phyloP scores from a whole-genome alignment of 176 grass and related monocot genomes.

The Oryza punctata region DNA sequence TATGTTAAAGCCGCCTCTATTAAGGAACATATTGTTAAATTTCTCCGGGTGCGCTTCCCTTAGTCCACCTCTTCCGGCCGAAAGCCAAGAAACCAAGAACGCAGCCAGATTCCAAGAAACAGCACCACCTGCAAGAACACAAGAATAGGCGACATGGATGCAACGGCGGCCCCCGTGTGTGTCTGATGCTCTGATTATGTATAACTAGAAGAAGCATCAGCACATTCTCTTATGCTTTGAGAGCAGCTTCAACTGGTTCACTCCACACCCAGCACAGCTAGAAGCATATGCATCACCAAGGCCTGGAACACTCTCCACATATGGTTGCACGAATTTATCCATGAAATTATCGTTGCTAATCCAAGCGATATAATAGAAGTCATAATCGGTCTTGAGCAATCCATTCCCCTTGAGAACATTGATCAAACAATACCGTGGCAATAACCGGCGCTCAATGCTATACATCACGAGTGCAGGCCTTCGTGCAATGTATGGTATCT shows the following conservation, averaged over 20 bases:
- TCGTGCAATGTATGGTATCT: conserved; percentile 26
- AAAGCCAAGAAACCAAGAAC: too few species aligned
- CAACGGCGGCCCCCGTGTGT: too few species aligned
- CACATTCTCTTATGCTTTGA: not conserved
- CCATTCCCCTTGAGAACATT: conserved; percentile 37
- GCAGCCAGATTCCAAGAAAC: too few species aligned
- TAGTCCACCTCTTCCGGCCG: too few species aligned
- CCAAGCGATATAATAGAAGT: not conserved
- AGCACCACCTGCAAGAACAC: too few species aligned
- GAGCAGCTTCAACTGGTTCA: not conserved
- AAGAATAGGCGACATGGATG: too few species aligned
- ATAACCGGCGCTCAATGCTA: conserved; percentile 51
- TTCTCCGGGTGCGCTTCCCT: too few species aligned
- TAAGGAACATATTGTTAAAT: too few species aligned
- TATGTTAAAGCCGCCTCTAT: too few species aligned
- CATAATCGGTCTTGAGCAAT: conserved; percentile 6
- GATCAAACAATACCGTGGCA: conserved; percentile 48
- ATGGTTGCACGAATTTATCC: conserved; percentile 32
- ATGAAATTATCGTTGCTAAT: conserved; percentile 40
- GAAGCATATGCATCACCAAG: conserved; percentile 7
- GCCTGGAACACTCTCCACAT: conserved; percentile 27
- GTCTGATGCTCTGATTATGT: too few species aligned
- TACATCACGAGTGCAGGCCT: conserved; percentile 39
- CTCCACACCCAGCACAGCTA: not conserved
- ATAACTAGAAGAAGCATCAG: not conserved